Evolutionary conservation across 2,329 filamentous ascomycete genomes (phyloP).

Genomic region (Trichoderma koningiopsis): DNA sequence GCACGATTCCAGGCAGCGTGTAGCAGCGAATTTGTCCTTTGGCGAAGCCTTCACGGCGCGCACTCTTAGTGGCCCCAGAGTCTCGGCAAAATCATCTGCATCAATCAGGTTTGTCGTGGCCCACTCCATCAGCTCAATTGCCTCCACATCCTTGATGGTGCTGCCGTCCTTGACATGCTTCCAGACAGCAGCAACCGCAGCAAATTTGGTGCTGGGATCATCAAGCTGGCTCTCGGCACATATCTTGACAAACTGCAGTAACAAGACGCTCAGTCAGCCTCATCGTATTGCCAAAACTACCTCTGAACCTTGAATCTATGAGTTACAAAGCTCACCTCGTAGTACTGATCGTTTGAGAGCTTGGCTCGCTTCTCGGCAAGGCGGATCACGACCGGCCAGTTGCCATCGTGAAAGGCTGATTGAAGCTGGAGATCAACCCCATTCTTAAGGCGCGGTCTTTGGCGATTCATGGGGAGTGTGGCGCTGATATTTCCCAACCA

Average conservation of each 20-base stretch:
- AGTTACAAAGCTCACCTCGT: conserved; percentile 47
- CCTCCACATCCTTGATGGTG: conserved; percentile 52
- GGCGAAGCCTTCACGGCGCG: conserved; percentile 57
- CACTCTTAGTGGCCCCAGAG: conserved; percentile 52
- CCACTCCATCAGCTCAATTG: conserved; percentile 59
- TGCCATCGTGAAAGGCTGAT: conserved; percentile 56
- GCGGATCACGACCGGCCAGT: conserved; percentile 54
- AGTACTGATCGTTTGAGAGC: conserved; percentile 56
- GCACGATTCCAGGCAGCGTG: conserved; percentile 55
- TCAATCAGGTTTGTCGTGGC: conserved; percentile 45
- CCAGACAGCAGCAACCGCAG: conserved; percentile 48
- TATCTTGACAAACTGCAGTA: conserved; percentile 50
- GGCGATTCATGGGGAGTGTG: conserved; percentile 38
- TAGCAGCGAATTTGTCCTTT: conserved; percentile 46
- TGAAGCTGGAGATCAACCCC: conserved; percentile 58
- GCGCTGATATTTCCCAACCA: background rate
- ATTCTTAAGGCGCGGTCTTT: conserved; percentile 47
- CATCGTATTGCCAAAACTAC: background rate
- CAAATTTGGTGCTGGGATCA: conserved; percentile 49
- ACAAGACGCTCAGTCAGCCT: conserved; percentile 28
- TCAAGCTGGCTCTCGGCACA: conserved; percentile 57
- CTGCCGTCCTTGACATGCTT: conserved; percentile 51
- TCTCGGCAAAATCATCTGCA: conserved; percentile 48
- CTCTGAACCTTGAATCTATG: background rate
- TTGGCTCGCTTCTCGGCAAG: conserved; percentile 56